A percentile compares a stretch with the other conserved stretches of the same genome.
phyloP scores from a whole-genome alignment of 2,329 filamentous ascomycete genomes.

The Alternaria postmessia region DNA sequence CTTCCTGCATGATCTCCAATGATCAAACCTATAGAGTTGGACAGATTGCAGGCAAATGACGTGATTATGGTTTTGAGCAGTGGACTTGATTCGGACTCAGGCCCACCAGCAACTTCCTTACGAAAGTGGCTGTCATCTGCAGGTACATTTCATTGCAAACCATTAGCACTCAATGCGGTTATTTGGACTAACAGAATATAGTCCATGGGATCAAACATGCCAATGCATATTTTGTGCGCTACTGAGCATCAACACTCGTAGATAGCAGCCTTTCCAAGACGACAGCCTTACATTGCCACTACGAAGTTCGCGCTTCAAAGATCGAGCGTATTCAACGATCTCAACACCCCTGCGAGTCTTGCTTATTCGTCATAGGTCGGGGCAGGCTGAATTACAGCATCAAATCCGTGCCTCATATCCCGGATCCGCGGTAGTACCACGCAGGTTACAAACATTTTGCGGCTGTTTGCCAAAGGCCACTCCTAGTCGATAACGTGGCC shows the following conservation, averaged over 20 bases:
- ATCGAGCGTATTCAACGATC: background rate
- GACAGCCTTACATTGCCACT: background rate
- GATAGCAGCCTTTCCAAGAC: background rate
- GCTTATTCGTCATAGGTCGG: background rate
- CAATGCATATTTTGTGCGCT: background rate
- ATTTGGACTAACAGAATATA: background rate
- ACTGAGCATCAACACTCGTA: background rate
- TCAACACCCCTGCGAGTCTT: background rate
- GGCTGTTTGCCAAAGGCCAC: background rate
- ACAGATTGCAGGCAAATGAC: background rate
- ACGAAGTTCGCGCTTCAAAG: background rate
- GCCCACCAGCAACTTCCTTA: background rate
- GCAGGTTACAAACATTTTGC: slow-evolving; percentile 21
- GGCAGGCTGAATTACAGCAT: slow-evolving; percentile 3
- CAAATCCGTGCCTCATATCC: slow-evolving; percentile 17
- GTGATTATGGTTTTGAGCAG: background rate
- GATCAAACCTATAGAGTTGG: background rate
- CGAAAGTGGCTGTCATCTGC: background rate
- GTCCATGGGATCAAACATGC: background rate
- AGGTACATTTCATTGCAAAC: slow-evolving; percentile 5
- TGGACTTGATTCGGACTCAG: background rate
- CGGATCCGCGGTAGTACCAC: slow-evolving; percentile 28
- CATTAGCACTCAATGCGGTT: background rate
- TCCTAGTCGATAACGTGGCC: background rate
- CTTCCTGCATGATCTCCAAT: background rate